Base-by-base conservation (phyloP, 2,329 filamentous ascomycete species). In the Didymella glomerata region DNA sequence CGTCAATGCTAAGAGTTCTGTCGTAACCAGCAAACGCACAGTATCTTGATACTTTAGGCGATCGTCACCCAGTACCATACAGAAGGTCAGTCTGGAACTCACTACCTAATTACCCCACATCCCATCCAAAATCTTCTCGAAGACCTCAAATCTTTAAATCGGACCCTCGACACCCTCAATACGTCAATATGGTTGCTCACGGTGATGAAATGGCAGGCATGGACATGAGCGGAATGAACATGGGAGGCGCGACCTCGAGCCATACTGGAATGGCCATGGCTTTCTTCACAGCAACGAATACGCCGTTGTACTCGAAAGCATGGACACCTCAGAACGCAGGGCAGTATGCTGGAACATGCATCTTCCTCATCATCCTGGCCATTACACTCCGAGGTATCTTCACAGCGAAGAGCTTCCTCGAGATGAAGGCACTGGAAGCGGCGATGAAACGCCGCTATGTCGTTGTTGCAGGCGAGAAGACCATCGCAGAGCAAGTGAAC, bases 301-400 rank as follows among this genome's bases (percentile, higher is more conserved):
- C 88, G 1, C 82, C 88, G 3, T 82, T 92, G 45, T 92, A 84
- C 80, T 88, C 91, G 16, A 75, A 79, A 22, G 76, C 82, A 51
- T 98, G 93, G 92, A 90, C 90, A 2, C 94, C 94, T 5, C 78
- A 74, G 27, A 88, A 80, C 34, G 80, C 84, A 6, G 92, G 89
- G 68, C 80, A 84, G 60, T 98, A 97, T 78, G 92, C 92, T 1
- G 94, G 88, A 55, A 96, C 92, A 27, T 96, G 94, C 81, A 91
- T 97, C 76, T 97, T 97, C 79, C 85, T 97, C 59, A 88, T 97
- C 74, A 68, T 90, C 44, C 87, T 98, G 50, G 88, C 88, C 60
- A 82, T 88, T 61, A 71, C 90, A 56, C 88, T 89, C 71, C 90
- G 93, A 51, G 79, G 82, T 20, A 82, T 97, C 16, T 80, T 94